Percentiles rank a stretch among this genome's conserved stretches.
phyloP scores from a whole-genome alignment of 2,329 filamentous ascomycete species.

The Huntiella abstrusa region DNA sequence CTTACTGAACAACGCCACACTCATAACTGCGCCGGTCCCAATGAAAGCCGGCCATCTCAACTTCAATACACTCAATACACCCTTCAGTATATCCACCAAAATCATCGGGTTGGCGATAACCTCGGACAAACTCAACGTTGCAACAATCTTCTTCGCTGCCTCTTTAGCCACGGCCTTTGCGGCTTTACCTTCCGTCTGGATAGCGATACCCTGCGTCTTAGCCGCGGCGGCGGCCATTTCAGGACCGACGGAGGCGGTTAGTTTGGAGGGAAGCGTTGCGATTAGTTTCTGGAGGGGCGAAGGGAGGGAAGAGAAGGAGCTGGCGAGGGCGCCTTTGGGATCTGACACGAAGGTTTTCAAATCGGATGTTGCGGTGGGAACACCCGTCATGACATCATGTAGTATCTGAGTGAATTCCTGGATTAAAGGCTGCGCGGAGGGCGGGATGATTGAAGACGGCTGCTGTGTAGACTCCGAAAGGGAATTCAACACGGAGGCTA shows the following conservation, averaged over 20 bases:
- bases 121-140: slow-evolving; percentile 55
- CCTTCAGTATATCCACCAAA: slow-evolving; percentile 63
- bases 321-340: slow-evolving; percentile 38
- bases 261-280: slow-evolving; percentile 62
- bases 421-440: slow-evolving; percentile 44
- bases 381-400: slow-evolving; percentile 80
- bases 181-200: slow-evolving; percentile 25
- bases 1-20: slow-evolving; percentile 70
- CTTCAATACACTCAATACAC: slow-evolving; percentile 80
- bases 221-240: slow-evolving; percentile 66
- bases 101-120: slow-evolving; percentile 76
- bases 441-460: too few relatives aligned
- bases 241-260: slow-evolving; percentile 57
- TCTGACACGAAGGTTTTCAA: slow-evolving; percentile 47
- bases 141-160: slow-evolving; percentile 46
- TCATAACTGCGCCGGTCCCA: slow-evolving; percentile 82
- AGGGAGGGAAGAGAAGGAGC: slow-evolving; percentile 50
- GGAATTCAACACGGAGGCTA: slow-evolving; percentile 61
- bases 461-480: slow-evolving; percentile 46
- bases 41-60: slow-evolving; percentile 77
- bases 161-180: slow-evolving; percentile 36
- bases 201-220: slow-evolving; percentile 48
- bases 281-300: slow-evolving; percentile 70
- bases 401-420: slow-evolving; percentile 75
- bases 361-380: slow-evolving; percentile 82